Base-by-base conservation (phyloP, 805 yeast species). In the Schwanniomyces yamadae region DNA sequence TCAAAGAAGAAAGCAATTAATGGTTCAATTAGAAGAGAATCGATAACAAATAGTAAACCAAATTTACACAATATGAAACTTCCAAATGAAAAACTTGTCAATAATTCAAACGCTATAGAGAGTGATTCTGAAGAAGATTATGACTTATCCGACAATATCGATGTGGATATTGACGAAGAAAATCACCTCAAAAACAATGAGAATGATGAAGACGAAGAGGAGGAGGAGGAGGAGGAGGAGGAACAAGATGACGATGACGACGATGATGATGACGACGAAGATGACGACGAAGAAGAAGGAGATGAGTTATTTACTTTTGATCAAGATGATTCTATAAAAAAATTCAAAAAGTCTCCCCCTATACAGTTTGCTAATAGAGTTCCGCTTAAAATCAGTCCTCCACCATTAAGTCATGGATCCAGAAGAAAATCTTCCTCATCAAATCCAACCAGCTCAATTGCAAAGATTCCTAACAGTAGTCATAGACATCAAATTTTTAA, bases 51-150 rank as follows among this genome's bases (percentile, higher is more conserved):
- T 47, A 55, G 67, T 19, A 55, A 56, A 25, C 54, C 63, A 12
- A 77, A 71, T 45, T 52, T 65, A 35, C 80, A 75, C 54, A 64
- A 62, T 44, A 48, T 71, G 16, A 70, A 63, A 40, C 51, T 76
- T 10, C 82, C 82, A 40, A 47, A 54, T 25, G 71, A 63, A 42
- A 36, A 43, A 12, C 58, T 64, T 10, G 34, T 34, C 12, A 34
- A 41, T 16, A 34, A 31, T 17, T 35, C 52, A 4, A 44, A 47
- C 21, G 63, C 61, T 5, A 49, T 55, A 17, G 57, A 48, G 19
- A 46, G 59, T 28, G 69, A 62, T 40, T 52, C 63, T 6, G 69
- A 61, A 40, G 60, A 39, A 42, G 62, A 57, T 38, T 47, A 34
- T 32, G 51, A 44, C 12, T 26, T 45, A 14, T 38, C 41, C 3